Percentiles rank a stretch among this genome's conserved stretches.
Evolutionary conservation across 2,329 filamentous ascomycete genomes (phyloP).

Genomic region (Verticillium longisporum): DNA sequence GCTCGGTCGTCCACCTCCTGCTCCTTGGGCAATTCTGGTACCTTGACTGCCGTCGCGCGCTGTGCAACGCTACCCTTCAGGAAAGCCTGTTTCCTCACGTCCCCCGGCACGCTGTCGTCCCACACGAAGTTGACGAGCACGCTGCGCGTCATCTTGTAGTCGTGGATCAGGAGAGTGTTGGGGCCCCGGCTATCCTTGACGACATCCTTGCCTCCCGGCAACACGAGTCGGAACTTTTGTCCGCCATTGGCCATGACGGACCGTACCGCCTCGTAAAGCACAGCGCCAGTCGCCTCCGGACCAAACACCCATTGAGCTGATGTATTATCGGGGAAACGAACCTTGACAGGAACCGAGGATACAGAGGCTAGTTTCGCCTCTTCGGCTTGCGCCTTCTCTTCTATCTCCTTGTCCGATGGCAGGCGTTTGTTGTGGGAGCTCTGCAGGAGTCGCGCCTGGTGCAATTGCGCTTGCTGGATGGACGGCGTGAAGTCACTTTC

Average conservation of each 20-base stretch:
- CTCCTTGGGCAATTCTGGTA: slow-evolving; percentile 46
- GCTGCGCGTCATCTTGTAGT: slow-evolving; percentile 62
- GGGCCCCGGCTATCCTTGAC: slow-evolving; percentile 39
- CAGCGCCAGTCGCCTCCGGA: slow-evolving; percentile 59
- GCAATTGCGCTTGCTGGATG: slow-evolving; percentile 67
- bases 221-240: slow-evolving; percentile 66
- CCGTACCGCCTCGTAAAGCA: slow-evolving; percentile 69
- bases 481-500: slow-evolving; percentile 73
- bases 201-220: slow-evolving; percentile 46
- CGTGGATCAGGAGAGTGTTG: slow-evolving; percentile 57
- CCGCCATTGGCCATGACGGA: slow-evolving; percentile 58
- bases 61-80: slow-evolving; percentile 51
- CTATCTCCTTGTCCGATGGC: slow-evolving; percentile 75
- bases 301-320: slow-evolving; percentile 67
- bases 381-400: slow-evolving; percentile 59
- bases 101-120: slow-evolving; percentile 54
- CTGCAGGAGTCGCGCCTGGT: slow-evolving; percentile 60
- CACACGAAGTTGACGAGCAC: slow-evolving; percentile 73
- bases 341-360: slow-evolving; percentile 64
- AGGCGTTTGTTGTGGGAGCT: slow-evolving; percentile 68
- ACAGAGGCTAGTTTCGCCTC: slow-evolving; percentile 60
- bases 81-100: slow-evolving; percentile 49
- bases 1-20: slow-evolving; percentile 28
- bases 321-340: slow-evolving; percentile 84
- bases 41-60: slow-evolving; percentile 59